Percentiles rank a stretch among this genome's conserved stretches.
Conservation (phyloP, 1,139 yeast genomes). For the Meyerozyma athensensis region DNA sequence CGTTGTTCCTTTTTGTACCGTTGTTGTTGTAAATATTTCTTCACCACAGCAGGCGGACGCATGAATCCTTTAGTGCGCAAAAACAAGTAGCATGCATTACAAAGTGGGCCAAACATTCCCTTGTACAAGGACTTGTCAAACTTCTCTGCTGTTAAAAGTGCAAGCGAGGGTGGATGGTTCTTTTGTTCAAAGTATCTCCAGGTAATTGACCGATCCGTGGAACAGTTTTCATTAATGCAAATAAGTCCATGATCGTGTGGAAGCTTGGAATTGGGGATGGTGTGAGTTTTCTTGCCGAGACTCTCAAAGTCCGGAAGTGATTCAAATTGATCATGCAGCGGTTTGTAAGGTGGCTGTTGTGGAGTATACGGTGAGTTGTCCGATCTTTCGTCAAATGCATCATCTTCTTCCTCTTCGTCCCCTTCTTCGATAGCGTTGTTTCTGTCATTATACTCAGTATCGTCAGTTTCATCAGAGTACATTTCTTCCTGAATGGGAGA, state of each 20-base stretch:
- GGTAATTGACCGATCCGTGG: conserved; percentile 35
- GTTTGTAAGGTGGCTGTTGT: conserved; percentile 33
- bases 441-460: conserved; percentile 4
- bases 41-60: conserved; percentile 47
- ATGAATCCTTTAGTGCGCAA: conserved; percentile 47
- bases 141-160: conserved; percentile 34
- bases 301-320: conserved; percentile 44
- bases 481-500: conserved; percentile 4
- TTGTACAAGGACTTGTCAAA: conserved; percentile 41
- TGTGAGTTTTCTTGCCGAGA: conserved; percentile 42
- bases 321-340: conserved; percentile 22
- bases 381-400: conserved; percentile 14
- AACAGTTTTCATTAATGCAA: conserved; percentile 44
- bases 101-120: conserved; percentile 49
- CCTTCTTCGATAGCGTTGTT: conserved; percentile 10
- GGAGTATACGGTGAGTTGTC: conserved; percentile 41
- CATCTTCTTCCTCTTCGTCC: conserved; percentile 12
- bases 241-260: conserved; percentile 38
- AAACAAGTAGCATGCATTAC: conserved; percentile 47
- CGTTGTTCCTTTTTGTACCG: conserved; percentile 35
- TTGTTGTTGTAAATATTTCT: conserved; percentile 45
- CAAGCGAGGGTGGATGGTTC: conserved; percentile 35
- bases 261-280: conserved; percentile 35
- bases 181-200: conserved; percentile 48
- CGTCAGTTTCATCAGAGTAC: conserved; percentile 4